Percentiles rank a stretch among this genome's conserved stretches.
These are phyloP conservation scores for Phylloporus sp. DNA, from an alignment of 768 basidiomycete species.

Conservation along the genomic window DNA sequence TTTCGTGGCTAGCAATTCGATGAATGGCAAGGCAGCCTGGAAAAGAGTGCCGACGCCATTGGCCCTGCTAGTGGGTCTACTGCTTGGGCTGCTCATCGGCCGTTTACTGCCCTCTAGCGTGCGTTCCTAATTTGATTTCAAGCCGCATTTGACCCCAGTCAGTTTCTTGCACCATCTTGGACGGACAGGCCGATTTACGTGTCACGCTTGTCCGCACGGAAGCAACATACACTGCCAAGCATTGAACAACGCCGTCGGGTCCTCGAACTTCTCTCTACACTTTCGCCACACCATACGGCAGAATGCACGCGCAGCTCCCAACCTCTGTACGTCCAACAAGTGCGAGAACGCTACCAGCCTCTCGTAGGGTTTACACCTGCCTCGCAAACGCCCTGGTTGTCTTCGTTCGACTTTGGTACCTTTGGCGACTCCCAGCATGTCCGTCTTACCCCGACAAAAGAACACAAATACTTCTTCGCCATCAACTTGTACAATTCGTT, in stretches of 20 bases:
- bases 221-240: conserved; percentile 70
- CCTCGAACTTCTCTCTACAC: conserved; percentile 77
- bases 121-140: conserved; percentile 9
- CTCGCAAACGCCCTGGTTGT: conserved; percentile 55
- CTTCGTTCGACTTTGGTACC: conserved; percentile 42
- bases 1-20: conserved; percentile 8
- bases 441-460: conserved; percentile 39
- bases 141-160: background rate
- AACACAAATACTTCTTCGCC: conserved; percentile 99
- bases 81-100: conserved; percentile 57
- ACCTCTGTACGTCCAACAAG: conserved; percentile 80
- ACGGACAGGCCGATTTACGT: conserved; percentile 45
- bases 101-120: conserved; percentile 39
- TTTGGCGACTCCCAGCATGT: conserved; percentile 39
- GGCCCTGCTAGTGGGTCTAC: conserved; percentile 55
- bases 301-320: conserved; percentile 87
- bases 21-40: conserved; percentile 27
- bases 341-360: conserved; percentile 74
- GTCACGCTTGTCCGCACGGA: conserved; percentile 49
- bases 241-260: conserved; percentile 80
- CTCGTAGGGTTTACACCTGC: conserved; percentile 75
- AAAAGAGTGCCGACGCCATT: conserved; percentile 49
- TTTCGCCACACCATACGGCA: conserved; percentile 88
- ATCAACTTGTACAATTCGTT: conserved; percentile 99
- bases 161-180: conserved; percentile 42